These are phyloP conservation scores for Rhipidocladum racemiflorum DNA, from an alignment of 176 grass and related monocot genomes.

Conservation along the genomic window DNA sequence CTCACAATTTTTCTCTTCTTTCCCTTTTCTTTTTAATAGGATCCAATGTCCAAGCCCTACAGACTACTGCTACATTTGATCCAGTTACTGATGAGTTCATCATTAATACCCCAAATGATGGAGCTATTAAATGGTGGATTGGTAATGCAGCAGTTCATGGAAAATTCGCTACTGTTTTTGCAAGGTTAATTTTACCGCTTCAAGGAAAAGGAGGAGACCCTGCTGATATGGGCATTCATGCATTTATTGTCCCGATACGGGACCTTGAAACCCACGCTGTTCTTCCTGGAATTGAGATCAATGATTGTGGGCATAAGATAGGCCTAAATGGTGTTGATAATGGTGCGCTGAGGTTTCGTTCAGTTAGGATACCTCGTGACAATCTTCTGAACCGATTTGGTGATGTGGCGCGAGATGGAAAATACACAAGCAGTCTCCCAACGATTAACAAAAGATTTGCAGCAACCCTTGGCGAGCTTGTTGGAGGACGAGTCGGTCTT, in stretches of 20 bases:
- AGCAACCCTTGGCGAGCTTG: slow-evolving; percentile 91
- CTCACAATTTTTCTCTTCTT: background rate
- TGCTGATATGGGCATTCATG: slow-evolving; percentile 94
- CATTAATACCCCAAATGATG: slow-evolving; percentile 91
- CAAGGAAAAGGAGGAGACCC: slow-evolving; percentile 73
- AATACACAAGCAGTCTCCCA: slow-evolving; percentile 86
- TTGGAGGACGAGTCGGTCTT: slow-evolving; percentile 80
- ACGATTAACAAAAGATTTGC: slow-evolving; percentile 93
- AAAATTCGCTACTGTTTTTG: slow-evolving; percentile 93
- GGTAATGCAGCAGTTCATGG: slow-evolving; percentile 90
- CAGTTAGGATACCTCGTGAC: slow-evolving; percentile 83
- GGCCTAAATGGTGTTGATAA: slow-evolving; percentile 98
- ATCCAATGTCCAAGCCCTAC: slow-evolving; percentile 92
- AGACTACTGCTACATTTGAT: slow-evolving; percentile 99
- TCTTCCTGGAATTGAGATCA: slow-evolving; percentile 91
- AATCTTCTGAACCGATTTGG: slow-evolving; percentile 97
- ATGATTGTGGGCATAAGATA: slow-evolving; percentile 97
- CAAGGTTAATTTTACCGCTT: slow-evolving; percentile 81
- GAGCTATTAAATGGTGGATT: slow-evolving; percentile 99
- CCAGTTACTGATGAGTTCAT: slow-evolving; percentile 88
- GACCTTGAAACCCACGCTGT: slow-evolving; percentile 71
- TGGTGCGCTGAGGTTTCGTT: slow-evolving; percentile 75
- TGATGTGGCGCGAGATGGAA: slow-evolving; percentile 87
- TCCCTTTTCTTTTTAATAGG: slow-evolving; percentile 37
- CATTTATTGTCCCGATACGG: slow-evolving; percentile 86